Conservation (phyloP, 1,284 basidiomycete species). For the Ustilago shanxiensis region DNA sequence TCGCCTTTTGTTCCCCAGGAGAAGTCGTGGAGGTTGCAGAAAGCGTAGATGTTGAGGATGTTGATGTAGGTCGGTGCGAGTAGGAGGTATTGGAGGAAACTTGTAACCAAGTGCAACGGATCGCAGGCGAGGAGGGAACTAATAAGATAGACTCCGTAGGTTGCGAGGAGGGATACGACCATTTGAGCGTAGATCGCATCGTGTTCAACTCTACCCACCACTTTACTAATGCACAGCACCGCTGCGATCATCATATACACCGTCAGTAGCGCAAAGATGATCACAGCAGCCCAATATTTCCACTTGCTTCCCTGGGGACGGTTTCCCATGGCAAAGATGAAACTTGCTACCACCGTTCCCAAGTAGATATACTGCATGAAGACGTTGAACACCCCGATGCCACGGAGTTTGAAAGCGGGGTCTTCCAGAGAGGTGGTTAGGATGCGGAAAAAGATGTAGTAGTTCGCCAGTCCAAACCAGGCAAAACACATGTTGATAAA, state of each 20-base stretch:
- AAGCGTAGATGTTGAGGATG: slow-evolving; percentile 74
- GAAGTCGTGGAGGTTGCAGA: slow-evolving; percentile 63
- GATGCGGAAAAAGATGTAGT: slow-evolving; percentile 95
- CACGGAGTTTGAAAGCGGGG: slow-evolving; percentile 77
- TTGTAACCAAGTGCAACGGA: slow-evolving; percentile 91
- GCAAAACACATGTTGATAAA: slow-evolving; percentile 88
- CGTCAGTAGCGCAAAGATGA: slow-evolving; percentile 83
- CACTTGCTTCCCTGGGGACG: slow-evolving; percentile 87
- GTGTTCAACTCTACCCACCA: slow-evolving; percentile 70
- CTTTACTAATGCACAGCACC: slow-evolving; percentile 58
- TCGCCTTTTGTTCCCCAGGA: slow-evolving; percentile 71
- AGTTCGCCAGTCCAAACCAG: slow-evolving; percentile 92
- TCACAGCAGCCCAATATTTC: slow-evolving; percentile 86
- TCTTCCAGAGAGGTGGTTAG: slow-evolving; percentile 89
- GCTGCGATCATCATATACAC: slow-evolving; percentile 78
- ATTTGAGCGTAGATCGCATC: slow-evolving; percentile 79
- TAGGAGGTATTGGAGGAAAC: slow-evolving; percentile 91
- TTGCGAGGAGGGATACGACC: slow-evolving; percentile 85
- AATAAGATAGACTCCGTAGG: slow-evolving; percentile 77
- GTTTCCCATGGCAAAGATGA: slow-evolving; percentile 97
- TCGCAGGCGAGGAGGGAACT: slow-evolving; percentile 85
- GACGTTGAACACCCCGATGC: slow-evolving; percentile 83
- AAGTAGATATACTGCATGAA: slow-evolving; percentile 86
- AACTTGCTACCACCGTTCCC: slow-evolving; percentile 85
- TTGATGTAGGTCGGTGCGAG: slow-evolving; percentile 91